A percentile compares a stretch with the other conserved stretches of the same genome.
These are phyloP conservation scores for Sporothrix inflata DNA, from an alignment of 2,329 filamentous ascomycete genomes.

Conservation along the genomic window DNA sequence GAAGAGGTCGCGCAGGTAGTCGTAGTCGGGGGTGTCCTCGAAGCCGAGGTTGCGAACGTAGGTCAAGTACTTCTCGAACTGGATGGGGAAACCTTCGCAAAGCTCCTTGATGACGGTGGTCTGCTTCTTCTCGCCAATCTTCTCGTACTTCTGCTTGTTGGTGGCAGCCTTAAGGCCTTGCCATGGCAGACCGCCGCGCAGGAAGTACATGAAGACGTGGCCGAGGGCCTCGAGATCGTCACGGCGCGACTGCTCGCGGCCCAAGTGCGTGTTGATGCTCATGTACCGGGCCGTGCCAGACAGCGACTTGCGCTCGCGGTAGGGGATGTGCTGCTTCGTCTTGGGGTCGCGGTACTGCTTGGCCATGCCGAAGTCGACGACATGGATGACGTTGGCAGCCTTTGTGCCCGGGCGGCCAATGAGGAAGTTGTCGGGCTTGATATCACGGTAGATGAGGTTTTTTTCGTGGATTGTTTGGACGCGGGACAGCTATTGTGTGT, in stretches of 20 bases:
- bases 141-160: slow-evolving; percentile 98
- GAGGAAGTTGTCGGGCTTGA: slow-evolving; percentile 99
- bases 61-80: slow-evolving; percentile 96
- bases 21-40: slow-evolving; percentile 97
- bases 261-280: slow-evolving; percentile 99
- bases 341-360: slow-evolving; percentile 99
- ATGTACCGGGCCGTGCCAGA: slow-evolving; percentile 98
- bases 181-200: slow-evolving; percentile 72
- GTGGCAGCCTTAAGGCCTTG: slow-evolving; percentile 73
- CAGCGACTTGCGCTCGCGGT: slow-evolving; percentile 93
- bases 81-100: slow-evolving; percentile 92
- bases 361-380: slow-evolving; percentile 99
- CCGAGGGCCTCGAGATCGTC: slow-evolving; percentile 91
- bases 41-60: slow-evolving; percentile 98
- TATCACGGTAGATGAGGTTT: slow-evolving; percentile 98
- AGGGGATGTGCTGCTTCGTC: slow-evolving; percentile 98
- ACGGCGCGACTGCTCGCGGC: slow-evolving; percentile 91
- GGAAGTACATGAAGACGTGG: slow-evolving; percentile 76
- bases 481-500: slow-evolving; percentile 69
- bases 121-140: slow-evolving; percentile 99
- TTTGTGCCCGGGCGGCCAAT: slow-evolving; percentile 92
- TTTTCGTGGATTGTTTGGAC: slow-evolving; percentile 97
- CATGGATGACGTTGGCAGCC: slow-evolving; percentile 96
- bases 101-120: slow-evolving; percentile 96
- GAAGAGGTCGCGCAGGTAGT: slow-evolving; percentile 94